Evolutionary conservation across 176 grass and related monocot species (phyloP).

Genomic region (Aegilops umbellulata): DNA sequence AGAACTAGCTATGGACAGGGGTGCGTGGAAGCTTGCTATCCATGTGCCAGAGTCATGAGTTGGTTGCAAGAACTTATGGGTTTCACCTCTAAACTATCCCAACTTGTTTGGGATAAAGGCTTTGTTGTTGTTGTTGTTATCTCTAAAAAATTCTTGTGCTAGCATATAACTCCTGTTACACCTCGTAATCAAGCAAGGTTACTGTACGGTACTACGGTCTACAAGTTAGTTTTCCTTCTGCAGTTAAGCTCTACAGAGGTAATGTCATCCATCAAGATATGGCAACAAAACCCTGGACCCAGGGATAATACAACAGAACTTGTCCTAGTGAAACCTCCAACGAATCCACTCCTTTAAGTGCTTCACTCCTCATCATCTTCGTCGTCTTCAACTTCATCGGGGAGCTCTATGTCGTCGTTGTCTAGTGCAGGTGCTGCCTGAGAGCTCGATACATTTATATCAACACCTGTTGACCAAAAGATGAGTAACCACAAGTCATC

Average conservation of each 20-base stretch:
- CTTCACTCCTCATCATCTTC: conserved; percentile 37
- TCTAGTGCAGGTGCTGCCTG: conserved; percentile 17
- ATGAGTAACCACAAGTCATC: conserved; percentile 8
- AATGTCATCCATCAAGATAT: background rate
- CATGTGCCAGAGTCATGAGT: no score
- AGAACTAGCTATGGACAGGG: no score
- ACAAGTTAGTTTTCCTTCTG: conserved; percentile 25
- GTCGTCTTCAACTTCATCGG: conserved; percentile 47
- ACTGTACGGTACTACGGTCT: background rate
- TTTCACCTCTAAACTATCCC: no score
- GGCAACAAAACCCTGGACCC: background rate
- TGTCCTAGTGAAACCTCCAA: background rate
- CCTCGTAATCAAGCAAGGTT: background rate
- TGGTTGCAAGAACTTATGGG: no score
- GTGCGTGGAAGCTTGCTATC: no score
- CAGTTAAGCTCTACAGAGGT: background rate
- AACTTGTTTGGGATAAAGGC: no score
- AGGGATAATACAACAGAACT: background rate
- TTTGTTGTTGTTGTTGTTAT: no score
- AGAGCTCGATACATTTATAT: conserved; percentile 19
- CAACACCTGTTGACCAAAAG: conserved; percentile 16
- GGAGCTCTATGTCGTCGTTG: conserved; percentile 48
- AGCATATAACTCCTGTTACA: background rate
- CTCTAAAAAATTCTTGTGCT: no score
- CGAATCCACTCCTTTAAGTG: background rate